Evolutionary conservation across 2,329 filamentous ascomycete genomes (phyloP), one percentile per base, ranked within the genome.

Genomic region (Monilinia laxa): DNA sequence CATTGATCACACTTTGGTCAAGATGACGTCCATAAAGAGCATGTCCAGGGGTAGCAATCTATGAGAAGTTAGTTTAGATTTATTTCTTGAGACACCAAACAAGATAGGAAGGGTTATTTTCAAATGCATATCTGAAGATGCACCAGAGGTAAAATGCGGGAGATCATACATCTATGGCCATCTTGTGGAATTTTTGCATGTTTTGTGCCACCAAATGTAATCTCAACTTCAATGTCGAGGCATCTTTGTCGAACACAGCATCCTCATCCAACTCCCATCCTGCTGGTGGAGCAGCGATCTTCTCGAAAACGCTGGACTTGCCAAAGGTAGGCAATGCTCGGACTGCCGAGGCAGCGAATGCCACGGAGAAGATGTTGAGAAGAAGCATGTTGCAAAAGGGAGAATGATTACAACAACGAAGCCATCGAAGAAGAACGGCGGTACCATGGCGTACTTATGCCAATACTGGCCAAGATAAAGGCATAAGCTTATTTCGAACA

Each of bases 11-110:
- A 18, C 80, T 75, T 10, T 80, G 78, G 40, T 78, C 80, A 62
- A 87, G 76, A 73, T 87, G 83, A 66, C 81, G 77, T 64, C 85
- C 84, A 69, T 87, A 87, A 40, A 83, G 81, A 59, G 76, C 71
- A 73, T 87, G 81, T 16, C 78, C 79, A 18, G 85, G 85, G 64
- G 74, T 75, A 11, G 73, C 73, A 69, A 75, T 75, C 74, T 75
- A 18, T 11, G 14, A 42, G n/a, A n/a, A 18, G 51, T 68, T 35
- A 69, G 68, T 40, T 64, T 52, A 62, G 23, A n/a, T 4, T 14
- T 14, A 2, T 42, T 45, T 64, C 23, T 28, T 4, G 35, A 62
- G 7, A 16, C 3, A 18, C 18, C 35, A 5, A 18, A 23, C 2
- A 28, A 38, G 12, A 31, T 20, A 35, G 31, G 62, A 63, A 54